phyloP scores from a whole-genome alignment of 257 asterid genomes.

The Nicotiana otophora region DNA sequence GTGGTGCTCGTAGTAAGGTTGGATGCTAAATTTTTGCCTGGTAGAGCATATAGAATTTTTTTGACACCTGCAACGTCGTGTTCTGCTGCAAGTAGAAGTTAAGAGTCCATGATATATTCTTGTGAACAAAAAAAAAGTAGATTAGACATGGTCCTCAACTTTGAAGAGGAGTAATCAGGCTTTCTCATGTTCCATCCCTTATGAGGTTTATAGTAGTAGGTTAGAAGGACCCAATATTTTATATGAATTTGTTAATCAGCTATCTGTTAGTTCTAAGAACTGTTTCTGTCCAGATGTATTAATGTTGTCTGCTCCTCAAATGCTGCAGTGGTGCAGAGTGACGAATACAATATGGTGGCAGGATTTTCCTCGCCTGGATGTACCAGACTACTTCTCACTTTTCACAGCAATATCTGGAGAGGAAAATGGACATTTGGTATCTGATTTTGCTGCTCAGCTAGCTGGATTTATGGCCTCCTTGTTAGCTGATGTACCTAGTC shows the following conservation, averaged over 20 bases:
- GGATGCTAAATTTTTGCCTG: background rate
- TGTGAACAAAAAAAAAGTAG: background rate
- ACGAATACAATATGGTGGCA: conserved; percentile 98
- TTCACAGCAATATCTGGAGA: conserved; percentile 51
- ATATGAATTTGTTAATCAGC: background rate
- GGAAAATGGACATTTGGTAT: conserved; percentile 30
- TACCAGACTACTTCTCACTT: conserved; percentile 56
- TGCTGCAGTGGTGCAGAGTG: conserved; percentile 71
- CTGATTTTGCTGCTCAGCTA: conserved; percentile 80
- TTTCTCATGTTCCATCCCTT: background rate
- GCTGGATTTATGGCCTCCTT: conserved; percentile 78
- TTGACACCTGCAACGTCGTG: background rate
- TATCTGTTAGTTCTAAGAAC: background rate
- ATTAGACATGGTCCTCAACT: background rate
- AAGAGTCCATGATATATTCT: background rate
- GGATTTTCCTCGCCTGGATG: conserved; percentile 60
- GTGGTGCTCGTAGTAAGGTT: background rate
- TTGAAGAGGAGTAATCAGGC: background rate
- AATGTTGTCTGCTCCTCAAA: conserved; percentile 15
- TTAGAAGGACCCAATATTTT: background rate
- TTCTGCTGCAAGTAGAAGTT: background rate
- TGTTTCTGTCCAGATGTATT: background rate
- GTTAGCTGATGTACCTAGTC: conserved; percentile 67
- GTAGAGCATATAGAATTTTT: background rate
- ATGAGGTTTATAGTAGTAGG: background rate